Conservation (phyloP, 768 basidiomycete species). For the Pholiota molesta region DNA sequence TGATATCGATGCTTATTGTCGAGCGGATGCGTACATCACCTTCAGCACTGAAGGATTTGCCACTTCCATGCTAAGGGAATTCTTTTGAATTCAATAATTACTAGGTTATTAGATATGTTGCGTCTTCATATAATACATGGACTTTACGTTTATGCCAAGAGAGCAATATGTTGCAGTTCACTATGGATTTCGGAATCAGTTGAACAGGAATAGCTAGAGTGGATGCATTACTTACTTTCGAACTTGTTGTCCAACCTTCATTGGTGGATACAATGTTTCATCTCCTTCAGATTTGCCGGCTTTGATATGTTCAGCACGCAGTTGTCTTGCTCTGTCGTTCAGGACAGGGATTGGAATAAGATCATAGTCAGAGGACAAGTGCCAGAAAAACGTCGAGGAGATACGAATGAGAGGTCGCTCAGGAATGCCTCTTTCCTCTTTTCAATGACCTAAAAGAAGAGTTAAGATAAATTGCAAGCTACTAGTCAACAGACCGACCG, state of each 20-base stretch:
- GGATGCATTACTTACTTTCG: conserved; percentile 58
- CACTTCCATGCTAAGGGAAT: conserved; percentile 16
- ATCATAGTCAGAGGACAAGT: conserved; percentile 83
- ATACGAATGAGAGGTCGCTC: conserved; percentile 92
- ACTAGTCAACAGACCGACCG: conserved; percentile 39
- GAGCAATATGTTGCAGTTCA: conserved; percentile 79
- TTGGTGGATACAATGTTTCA: conserved; percentile 56
- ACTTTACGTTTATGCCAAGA: conserved; percentile 61
- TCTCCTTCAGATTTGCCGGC: conserved; percentile 44
- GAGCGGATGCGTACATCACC: conserved; percentile 44
- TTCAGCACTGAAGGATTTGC: conserved; percentile 23
- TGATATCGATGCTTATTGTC: conserved; percentile 43
- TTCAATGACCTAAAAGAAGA: conserved; percentile 56
- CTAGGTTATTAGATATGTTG: neutral
- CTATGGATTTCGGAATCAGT: conserved; percentile 38
- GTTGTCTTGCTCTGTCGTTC: conserved; percentile 44
- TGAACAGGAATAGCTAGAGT: neutral
- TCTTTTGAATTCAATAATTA: conserved; percentile 9
- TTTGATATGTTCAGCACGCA: conserved; percentile 37
- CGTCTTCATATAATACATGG: neutral
- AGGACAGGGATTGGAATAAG: conserved; percentile 67
- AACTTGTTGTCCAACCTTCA: conserved; percentile 92
- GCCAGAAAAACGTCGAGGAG: conserved; percentile 97
- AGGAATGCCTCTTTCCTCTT: conserved; percentile 56
- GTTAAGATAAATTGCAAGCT: neutral